A percentile compares a stretch with the other conserved stretches of the same genome.
phyloP scores from a whole-genome alignment of 192 early-diverging fungal species.

The Chytriomyces sp. region DNA sequence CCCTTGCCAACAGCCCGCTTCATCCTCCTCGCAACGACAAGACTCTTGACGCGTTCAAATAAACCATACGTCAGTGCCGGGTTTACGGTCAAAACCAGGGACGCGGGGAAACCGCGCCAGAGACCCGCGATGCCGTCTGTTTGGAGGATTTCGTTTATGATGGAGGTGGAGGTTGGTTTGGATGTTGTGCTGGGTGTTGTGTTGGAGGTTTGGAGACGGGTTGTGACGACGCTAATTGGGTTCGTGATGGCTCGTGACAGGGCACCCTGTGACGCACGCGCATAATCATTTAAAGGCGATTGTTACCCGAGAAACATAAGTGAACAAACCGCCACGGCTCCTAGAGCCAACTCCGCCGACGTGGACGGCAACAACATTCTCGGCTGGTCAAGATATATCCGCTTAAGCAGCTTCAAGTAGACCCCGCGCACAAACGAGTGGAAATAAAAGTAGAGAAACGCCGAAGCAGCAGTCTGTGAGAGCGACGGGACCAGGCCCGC shows the following conservation, averaged over 20 bases:
- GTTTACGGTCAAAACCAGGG: conserved; percentile 88
- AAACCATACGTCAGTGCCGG: conserved; percentile 94
- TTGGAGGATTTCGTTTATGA: conserved; percentile 69
- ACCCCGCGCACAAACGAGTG: conserved; percentile 41
- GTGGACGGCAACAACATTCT: conserved; percentile 62
- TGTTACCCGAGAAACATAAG: too few relatives aligned
- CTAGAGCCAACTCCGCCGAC: conserved; percentile 79
- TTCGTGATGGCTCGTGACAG: conserved; percentile 84
- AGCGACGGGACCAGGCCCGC: conserved; percentile 84
- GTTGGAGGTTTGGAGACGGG: conserved; percentile 57
- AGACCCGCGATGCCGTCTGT: conserved; percentile 81
- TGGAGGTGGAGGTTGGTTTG: conserved; percentile 61
- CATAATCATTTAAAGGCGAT: too few relatives aligned
- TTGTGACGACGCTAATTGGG: conserved; percentile 91
- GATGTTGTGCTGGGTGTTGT: conserved; percentile 64
- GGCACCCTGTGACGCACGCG: conserved; percentile 57
- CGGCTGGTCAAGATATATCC: too few relatives aligned
- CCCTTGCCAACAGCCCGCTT: conserved; percentile 6
- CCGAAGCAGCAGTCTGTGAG: conserved; percentile 45
- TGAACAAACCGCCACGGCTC: conserved; percentile 68
- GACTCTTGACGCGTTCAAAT: conserved; percentile 75
- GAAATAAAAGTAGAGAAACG: conserved; percentile 61
- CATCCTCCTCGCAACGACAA: not conserved
- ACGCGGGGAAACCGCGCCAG: conserved; percentile 90
- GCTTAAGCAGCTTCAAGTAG: not conserved